Evolutionary conservation across 495 filamentous ascomycete species (phyloP), one percentile per base, ranked within the genome.

Genomic region (Mytilinidion resinicola): DNA sequence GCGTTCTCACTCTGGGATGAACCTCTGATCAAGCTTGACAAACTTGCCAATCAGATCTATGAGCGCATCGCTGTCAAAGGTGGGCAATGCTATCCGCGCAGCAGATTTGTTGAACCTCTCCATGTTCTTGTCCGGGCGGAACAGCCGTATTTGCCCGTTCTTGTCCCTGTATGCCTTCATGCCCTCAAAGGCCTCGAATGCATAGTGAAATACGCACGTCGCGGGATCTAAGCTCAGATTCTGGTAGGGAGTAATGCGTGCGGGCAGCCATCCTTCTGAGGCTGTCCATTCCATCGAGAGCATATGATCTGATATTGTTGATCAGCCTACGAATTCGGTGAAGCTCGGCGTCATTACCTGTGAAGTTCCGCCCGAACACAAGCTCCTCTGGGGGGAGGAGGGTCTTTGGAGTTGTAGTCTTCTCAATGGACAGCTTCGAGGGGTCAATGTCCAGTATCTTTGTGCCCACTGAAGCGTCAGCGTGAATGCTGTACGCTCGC

Each of bases 81-180:
- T 89, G 33, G 93, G 93, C 41, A 98, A 80, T 5, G 95, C 91
- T 73, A 98, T 96, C 49, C 93, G 86, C 35, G 88, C 80, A 58
- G 87, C 84, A 9, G 90, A 95, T 69, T 85, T 87, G 74, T 96
- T 96, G 71, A 98, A 73, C 44, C 93, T 87, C 56, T 78, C 82
- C 93, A 96, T 96, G 77, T 98, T 98, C 78, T 85, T 90, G 73
- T 93, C 85, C 0, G 93, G 93, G n/a, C 93, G 84, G 81, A 98
- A 98, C 19, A 98, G 74, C 15, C 90, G 85, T 57, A 92, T 82
- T 44, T 84, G 67, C 50, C 89, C 89, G 12, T 80, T 72, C 49
- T 72, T 77, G 74, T 93, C 88, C 69, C 87, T 89, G 79, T 97
- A 97, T 36, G 95, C 95, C 76, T 98, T 98, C 91, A 97, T 95